Percentiles rank a stretch among this genome's conserved stretches.
Evolutionary conservation across 495 filamentous ascomycete genomes (phyloP).

Genomic region (Trichoderma orchidacearum): DNA sequence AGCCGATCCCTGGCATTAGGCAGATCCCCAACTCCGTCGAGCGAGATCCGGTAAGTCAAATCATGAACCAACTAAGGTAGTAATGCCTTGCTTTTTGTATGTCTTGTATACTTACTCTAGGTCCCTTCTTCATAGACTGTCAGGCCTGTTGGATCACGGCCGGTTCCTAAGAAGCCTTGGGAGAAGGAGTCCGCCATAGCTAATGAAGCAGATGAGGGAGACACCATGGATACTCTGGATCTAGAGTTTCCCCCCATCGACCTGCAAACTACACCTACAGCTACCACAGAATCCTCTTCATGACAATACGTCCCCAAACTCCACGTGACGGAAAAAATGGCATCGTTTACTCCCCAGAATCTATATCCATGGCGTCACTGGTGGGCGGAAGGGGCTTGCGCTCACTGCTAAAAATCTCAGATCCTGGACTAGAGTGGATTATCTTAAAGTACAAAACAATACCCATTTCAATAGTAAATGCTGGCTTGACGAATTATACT

Average conservation of each 20-base stretch:
- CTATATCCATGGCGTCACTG: neutral
- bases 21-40: conserved; percentile 79
- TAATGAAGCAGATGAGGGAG: neutral
- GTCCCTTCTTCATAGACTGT: conserved; percentile 9
- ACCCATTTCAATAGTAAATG: neutral
- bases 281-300: neutral
- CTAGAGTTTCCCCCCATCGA: conserved; percentile 1
- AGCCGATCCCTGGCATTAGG: conserved; percentile 78
- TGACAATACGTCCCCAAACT: neutral
- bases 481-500: neutral
- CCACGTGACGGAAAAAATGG: neutral
- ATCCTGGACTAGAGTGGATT: neutral
- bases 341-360: neutral
- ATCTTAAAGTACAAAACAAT: neutral
- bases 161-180: conserved; percentile 22
- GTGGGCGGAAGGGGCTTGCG: neutral
- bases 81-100: neutral
- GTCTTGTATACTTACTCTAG: neutral
- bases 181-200: conserved; percentile 11
- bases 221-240: neutral
- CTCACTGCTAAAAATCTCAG: neutral
- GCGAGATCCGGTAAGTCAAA: conserved; percentile 28
- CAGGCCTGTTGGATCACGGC: conserved; percentile 18
- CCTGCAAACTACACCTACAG: neutral
- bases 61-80: too few relatives aligned